A percentile compares a stretch with the other conserved stretches of the same genome.
These are phyloP conservation scores for Linnemannia hyalina DNA, from an alignment of 192 early-diverging fungal genomes.

Conservation along the genomic window DNA sequence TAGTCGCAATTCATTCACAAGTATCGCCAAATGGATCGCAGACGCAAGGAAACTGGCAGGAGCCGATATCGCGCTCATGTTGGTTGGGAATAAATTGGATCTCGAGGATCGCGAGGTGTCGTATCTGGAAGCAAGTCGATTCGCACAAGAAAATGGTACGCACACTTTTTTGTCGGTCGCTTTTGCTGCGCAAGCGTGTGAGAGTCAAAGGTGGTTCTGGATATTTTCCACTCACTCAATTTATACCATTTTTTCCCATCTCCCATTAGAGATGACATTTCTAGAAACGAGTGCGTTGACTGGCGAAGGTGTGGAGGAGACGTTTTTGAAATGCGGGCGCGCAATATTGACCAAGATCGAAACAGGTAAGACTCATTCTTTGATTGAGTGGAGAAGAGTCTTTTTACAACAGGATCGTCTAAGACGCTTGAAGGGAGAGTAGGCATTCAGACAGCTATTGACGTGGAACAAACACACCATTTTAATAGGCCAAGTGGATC, in stretches of 20 bases:
- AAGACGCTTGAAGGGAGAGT: too few species aligned
- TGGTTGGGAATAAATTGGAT: conserved; percentile 82
- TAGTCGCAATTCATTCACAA: conserved; percentile 71
- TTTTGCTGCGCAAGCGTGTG: background rate
- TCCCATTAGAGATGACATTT: conserved; percentile 66
- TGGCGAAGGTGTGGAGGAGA: conserved; percentile 70
- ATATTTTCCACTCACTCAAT: conserved; percentile 8
- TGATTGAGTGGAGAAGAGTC: background rate
- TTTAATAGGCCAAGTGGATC: conserved; percentile 62
- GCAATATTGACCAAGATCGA: conserved; percentile 68
- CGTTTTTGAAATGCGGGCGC: conserved; percentile 66
- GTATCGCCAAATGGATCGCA: conserved; percentile 74
- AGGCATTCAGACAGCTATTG: too few species aligned
- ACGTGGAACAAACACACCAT: too few species aligned
- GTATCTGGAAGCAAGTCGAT: conserved; percentile 65
- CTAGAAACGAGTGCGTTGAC: conserved; percentile 70
- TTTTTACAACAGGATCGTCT: background rate
- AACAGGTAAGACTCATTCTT: conserved; percentile 45
- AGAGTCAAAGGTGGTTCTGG: background rate
- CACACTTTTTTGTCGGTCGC: background rate
- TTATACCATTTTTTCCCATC: background rate
- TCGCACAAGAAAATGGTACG: conserved; percentile 64
- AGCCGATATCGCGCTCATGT: conserved; percentile 74
- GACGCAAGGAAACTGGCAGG: conserved; percentile 77
- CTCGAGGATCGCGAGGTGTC: conserved; percentile 66